Evolutionary conservation across 305 asterid genomes (phyloP), one percentile per base, ranked within the genome.

Genomic region (Fraxinus paxiana): DNA sequence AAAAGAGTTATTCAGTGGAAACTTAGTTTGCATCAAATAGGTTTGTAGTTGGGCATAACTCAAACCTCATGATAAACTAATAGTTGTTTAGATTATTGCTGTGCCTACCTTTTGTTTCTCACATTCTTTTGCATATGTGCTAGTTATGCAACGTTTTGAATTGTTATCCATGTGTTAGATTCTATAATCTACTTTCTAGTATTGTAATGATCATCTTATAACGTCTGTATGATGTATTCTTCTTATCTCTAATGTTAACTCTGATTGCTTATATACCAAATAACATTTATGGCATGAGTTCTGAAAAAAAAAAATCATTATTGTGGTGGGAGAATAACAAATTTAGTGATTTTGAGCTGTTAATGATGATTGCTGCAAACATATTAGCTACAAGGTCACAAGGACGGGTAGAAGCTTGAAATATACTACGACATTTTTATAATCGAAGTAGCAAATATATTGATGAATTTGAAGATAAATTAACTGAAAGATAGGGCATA

Each of bases 21-120:
- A 92, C 90, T 85, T 81, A 79, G 73, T 87, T 89, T 95, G 81
- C 90, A 91, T 83, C 99, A 95, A 85, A 95, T 95, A 80, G 99
- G 99, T 95, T 77, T 46, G 95, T 87, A 82, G 78, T 83, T 69
- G 73, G 65, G 34, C 87, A 35, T 82, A 33, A 79, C 80, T 72
- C 77, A 43, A 13, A 75, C 38, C 34, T 3, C 20, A 28, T 26
- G 15, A 67, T 67, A 26, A 18, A 34, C 37, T 5, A 15, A 28
- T 31, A 24, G 17, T 67, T 9, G 24, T 75, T 8, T 17, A 41
- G 63, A 75, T 2, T 61, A 12, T 12, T 18, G 17, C 28, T 7
- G 34, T 51, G 70, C n/a, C 51, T 48, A 22, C 38, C 12, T 65
- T 59, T 63, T 75, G 37, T 10, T 33, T 54, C 34, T 6, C 74